Conservation (phyloP, 352 stramenopile genomes). For the Phytophthora sp. region DNA sequence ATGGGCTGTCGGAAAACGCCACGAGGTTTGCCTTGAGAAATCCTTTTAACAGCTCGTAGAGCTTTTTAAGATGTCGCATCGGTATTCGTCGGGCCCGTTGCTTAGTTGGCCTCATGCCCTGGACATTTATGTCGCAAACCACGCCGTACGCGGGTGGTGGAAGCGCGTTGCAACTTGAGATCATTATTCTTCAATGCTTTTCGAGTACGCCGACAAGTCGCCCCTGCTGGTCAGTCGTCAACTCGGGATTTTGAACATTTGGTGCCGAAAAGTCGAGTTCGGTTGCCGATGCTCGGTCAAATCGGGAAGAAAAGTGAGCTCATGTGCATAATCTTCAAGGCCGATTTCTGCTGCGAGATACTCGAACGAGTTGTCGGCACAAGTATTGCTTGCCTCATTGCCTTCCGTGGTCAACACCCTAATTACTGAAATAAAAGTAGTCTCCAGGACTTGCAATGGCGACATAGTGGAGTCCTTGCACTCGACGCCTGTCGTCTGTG, state of each 20-base stretch:
- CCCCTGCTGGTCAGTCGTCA: too few relatives aligned
- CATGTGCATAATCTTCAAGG: too few relatives aligned
- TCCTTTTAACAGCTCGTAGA: constrained; percentile 5
- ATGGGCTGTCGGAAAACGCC: neutral
- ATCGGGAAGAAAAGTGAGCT: too few relatives aligned
- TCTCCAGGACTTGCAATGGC: neutral
- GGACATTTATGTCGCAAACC: constrained; percentile 2
- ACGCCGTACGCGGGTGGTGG: constrained; percentile 2
- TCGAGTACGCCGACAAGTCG: neutral
- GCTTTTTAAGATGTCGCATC: neutral
- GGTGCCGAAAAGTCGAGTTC: too few relatives aligned
- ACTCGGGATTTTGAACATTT: too few relatives aligned
- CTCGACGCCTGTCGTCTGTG: too few relatives aligned
- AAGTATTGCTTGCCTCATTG: neutral
- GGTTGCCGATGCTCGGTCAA: too few relatives aligned
- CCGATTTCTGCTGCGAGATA: neutral
- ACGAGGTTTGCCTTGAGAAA: neutral
- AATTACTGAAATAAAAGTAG: neutral
- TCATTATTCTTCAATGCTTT: neutral
- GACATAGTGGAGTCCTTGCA: too few relatives aligned
- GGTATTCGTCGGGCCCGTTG: neutral
- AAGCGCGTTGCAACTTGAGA: neutral
- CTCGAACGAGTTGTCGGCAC: neutral
- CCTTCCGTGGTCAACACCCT: neutral
- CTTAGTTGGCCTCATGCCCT: neutral